Evolutionary conservation across 805 yeast genomes (phyloP).

Genomic region (Torulaspora maleeae): DNA sequence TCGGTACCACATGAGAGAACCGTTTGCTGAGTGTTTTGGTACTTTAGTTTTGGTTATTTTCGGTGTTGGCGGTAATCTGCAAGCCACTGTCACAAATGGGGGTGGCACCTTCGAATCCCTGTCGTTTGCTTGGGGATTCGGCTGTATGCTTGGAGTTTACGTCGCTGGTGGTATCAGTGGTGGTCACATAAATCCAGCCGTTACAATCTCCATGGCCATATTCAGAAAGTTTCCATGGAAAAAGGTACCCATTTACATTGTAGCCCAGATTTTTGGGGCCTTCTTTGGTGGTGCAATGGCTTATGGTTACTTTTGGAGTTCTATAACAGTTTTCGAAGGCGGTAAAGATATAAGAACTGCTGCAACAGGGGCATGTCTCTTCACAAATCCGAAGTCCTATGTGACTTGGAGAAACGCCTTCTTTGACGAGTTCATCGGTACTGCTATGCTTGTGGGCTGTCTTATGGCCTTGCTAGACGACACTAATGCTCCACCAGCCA

Average conservation of each 20-base stretch:
- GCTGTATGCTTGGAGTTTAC: conserved; percentile 43
- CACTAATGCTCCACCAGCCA: conserved; percentile 39
- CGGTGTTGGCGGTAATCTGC: conserved; percentile 46
- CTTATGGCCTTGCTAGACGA: conserved; percentile 44
- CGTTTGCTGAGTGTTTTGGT: conserved; percentile 45
- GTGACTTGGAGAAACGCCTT: conserved; percentile 39
- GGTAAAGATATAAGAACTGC: conserved; percentile 20
- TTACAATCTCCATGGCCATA: conserved; percentile 41
- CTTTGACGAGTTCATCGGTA: conserved; percentile 41
- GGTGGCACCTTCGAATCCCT: conserved; percentile 39
- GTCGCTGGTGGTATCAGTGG: conserved; percentile 47
- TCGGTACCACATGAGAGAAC: conserved; percentile 33
- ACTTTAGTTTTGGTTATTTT: conserved; percentile 39
- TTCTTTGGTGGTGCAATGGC: conserved; percentile 41
- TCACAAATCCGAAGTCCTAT: conserved; percentile 39
- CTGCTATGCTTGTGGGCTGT: conserved; percentile 40
- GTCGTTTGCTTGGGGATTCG: conserved; percentile 45
- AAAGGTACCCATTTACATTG: conserved; percentile 40
- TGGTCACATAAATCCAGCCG: conserved; percentile 48
- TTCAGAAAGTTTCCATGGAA: conserved; percentile 46
- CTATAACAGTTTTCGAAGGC: conserved; percentile 20
- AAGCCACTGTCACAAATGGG: conserved; percentile 35
- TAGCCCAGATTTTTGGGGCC: conserved; percentile 44
- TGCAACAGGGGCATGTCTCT: conserved; percentile 40
- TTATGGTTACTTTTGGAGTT: conserved; percentile 40